Evolutionary conservation across 208 protist species (phyloP), one percentile per base, ranked within the genome.

Genomic region (Trypanosoma rangeli): DNA sequence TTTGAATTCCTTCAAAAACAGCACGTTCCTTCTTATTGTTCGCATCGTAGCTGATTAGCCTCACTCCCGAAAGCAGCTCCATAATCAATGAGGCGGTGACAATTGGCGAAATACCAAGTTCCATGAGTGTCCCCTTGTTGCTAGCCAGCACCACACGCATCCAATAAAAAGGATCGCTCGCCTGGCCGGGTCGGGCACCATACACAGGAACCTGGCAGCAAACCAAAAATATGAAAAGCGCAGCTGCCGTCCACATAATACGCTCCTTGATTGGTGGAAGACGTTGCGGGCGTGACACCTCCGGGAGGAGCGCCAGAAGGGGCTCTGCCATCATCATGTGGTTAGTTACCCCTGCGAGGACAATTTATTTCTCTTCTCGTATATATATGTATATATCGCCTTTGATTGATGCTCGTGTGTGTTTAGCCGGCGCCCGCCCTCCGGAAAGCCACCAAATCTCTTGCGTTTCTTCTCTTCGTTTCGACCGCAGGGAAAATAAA

Each of bases 141-240:
- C 98, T 99, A 10, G 99, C 99, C 54, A 99, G 91, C 70, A 99
- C 98, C 24, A 99, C 97, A 74, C 99, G 94, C 89, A 99, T 97
- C 99, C 98, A 99, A 78, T 99, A 99, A 77, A 99, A 99, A 42
- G 99, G 99, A 85, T 99, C 99, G 22, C 92, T 93, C 37, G 81
- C 72, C 63, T 97, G 98, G 35, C 87, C 92, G 8, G 96, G 87
- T 53, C 91, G 84, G 46, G 99, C 97, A 71, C 99, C 99, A 79
- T 98, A 99, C 1, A 99, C 94, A 29, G 99, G 99, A 33, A 99
- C 98, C 83, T 99, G 99, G 81, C 94, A 98, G 83, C 96, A 99
- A 29, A 99, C 96, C 8, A 99, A 87, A 84, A 99, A 99, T 63
- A 99, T 97, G 73, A 99, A 98, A 20, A 99, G 92, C 55, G 97